A percentile compares a stretch with the other conserved stretches of the same genome.
phyloP scores from a whole-genome alignment of 257 asterid species.

The Phtheirospermum japonicum region DNA sequence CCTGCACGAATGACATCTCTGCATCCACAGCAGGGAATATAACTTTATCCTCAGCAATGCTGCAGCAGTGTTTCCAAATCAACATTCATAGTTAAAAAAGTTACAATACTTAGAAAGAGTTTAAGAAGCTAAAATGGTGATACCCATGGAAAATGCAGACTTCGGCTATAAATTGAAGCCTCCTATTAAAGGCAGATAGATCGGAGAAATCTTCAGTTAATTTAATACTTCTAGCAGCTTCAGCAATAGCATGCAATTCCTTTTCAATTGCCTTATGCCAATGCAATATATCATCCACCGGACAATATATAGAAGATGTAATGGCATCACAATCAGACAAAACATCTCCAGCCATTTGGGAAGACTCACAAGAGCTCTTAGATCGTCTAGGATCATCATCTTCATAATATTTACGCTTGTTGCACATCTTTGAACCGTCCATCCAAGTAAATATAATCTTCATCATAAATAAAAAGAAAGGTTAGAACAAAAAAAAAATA shows the following conservation, averaged over 20 bases:
- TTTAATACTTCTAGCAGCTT: slow-evolving; percentile 77
- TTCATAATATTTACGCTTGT: slow-evolving; percentile 74
- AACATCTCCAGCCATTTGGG: slow-evolving; percentile 38
- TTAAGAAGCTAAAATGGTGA: too few species aligned
- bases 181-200: slow-evolving; percentile 63
- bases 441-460: slow-evolving; percentile 93
- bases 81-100: slow-evolving; percentile 16
- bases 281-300: slow-evolving; percentile 85
- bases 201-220: slow-evolving; percentile 83
- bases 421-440: slow-evolving; percentile 70
- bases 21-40: slow-evolving; percentile 92
- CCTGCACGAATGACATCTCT: slow-evolving; percentile 85
- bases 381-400: slow-evolving; percentile 41
- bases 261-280: slow-evolving; percentile 92
- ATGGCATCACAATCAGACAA: slow-evolving; percentile 39
- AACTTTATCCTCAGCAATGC: slow-evolving; percentile 98
- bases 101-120: too few species aligned
- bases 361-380: slow-evolving; percentile 46
- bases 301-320: slow-evolving; percentile 39
- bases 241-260: slow-evolving; percentile 86
- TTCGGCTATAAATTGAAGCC: slow-evolving; percentile 97
- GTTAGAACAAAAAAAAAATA: too few species aligned
- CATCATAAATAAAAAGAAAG: too few species aligned
- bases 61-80: slow-evolving; percentile 40
- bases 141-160: slow-evolving; percentile 98